phyloP scores from a whole-genome alignment of 2,329 filamentous ascomycete genomes.

The Beauveria medogensis region DNA sequence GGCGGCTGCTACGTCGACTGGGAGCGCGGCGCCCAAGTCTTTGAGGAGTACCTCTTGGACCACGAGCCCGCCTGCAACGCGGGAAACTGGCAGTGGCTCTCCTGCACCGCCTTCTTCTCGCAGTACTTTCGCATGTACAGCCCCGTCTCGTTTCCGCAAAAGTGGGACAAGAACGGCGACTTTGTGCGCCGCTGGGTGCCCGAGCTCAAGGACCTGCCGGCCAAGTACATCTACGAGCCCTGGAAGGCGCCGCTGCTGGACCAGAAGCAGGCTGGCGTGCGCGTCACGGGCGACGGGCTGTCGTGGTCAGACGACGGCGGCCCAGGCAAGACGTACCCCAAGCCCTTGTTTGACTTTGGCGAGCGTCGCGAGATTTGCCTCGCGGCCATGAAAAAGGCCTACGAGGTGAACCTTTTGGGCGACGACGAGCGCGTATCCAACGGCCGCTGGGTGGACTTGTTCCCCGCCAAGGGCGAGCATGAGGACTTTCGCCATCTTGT shows the following conservation, averaged over 20 bases:
- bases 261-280: conserved; percentile 59
- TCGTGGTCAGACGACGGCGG: conserved; percentile 25
- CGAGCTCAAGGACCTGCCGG: conserved; percentile 52
- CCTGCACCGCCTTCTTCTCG: conserved; percentile 65
- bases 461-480: conserved; percentile 34
- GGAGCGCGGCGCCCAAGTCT: conserved; percentile 72
- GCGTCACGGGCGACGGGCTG: conserved; percentile 47
- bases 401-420: conserved; percentile 55
- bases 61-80: conserved; percentile 67
- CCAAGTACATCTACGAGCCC: conserved; percentile 72
- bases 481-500: conserved; percentile 24
- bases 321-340: conserved; percentile 49
- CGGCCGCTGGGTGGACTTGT: conserved; percentile 46
- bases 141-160: conserved; percentile 64
- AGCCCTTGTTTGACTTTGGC: conserved; percentile 70
- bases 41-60: conserved; percentile 68
- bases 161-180: conserved; percentile 62
- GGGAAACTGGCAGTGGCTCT: conserved; percentile 74
- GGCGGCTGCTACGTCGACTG: conserved; percentile 73
- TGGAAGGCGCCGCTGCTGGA: conserved; percentile 64
- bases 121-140: conserved; percentile 66
- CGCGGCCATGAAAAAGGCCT: conserved; percentile 62
- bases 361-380: conserved; percentile 56
- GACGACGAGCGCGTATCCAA: conserved; percentile 53
- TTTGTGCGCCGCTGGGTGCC: conserved; percentile 61